Evolutionary conservation across 441 rosid genomes (phyloP).

Genomic region (Jatropha multifida): DNA sequence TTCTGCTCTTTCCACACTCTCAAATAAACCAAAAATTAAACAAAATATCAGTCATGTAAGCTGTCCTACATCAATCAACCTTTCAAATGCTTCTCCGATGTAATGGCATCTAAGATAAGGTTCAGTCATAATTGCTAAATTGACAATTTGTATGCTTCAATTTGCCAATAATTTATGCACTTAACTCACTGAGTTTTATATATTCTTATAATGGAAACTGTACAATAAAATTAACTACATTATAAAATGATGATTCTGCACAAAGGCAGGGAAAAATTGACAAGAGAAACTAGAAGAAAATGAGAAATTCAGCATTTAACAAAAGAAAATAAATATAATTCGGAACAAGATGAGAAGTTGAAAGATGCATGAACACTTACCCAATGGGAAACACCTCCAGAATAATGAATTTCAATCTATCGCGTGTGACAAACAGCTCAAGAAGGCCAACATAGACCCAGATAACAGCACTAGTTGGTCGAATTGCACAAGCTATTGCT

Average conservation of each 20-base stretch:
- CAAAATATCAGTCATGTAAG: not conserved
- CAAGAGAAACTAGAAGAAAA: not conserved
- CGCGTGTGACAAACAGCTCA: constrained; percentile 51
- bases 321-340: not conserved
- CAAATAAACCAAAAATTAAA: not conserved
- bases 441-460: constrained; percentile 87
- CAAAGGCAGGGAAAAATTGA: not conserved
- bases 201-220: not conserved
- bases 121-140: not conserved
- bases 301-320: not conserved
- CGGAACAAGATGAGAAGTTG: not conserved
- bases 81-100: not conserved
- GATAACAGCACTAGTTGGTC: constrained; percentile 86
- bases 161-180: not conserved
- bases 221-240: not conserved
- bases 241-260: not conserved
- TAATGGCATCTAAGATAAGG: not conserved
- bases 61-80: not conserved
- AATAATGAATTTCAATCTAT: constrained; percentile 53
- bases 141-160: not conserved
- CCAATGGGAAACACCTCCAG: constrained; percentile 74
- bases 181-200: not conserved
- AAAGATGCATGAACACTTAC: constrained; percentile 41
- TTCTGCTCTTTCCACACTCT: not conserved
- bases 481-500: constrained; percentile 80